Percentiles rank a stretch among this genome's conserved stretches.
These are phyloP conservation scores for Phaeoacremonium minimum DNA, from an alignment of 2,329 filamentous ascomycete species.

Conservation along the genomic window DNA sequence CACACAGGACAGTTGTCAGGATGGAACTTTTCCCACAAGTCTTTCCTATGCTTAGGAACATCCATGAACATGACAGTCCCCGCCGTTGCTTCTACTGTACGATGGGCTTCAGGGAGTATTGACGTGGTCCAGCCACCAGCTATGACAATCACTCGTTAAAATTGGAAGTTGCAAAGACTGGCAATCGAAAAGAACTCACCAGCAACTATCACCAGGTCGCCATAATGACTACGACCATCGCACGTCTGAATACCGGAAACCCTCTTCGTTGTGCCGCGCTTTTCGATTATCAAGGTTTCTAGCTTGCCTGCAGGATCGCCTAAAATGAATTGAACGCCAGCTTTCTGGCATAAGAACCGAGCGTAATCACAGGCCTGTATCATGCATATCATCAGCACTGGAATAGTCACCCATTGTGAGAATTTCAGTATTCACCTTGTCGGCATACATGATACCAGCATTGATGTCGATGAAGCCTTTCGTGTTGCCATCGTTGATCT, in stretches of 20 bases:
- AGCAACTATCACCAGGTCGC: conserved; percentile 2
- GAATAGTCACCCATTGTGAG: conserved; percentile 1
- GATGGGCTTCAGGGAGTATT: neutral
- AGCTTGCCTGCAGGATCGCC: neutral
- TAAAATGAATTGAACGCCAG: conserved; percentile 1
- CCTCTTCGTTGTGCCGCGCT: neutral
- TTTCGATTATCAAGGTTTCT: too few relatives aligned
- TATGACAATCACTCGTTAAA: too few relatives aligned
- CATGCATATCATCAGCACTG: conserved; percentile 1
- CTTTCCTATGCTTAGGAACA: conserved; percentile 2
- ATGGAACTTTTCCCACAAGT: conserved; percentile 6
- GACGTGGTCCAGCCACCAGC: conserved; percentile 2
- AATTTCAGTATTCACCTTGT: neutral
- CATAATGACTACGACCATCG: neutral
- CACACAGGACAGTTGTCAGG: conserved; percentile 3
- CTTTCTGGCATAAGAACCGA: neutral
- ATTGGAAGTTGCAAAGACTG: too few relatives aligned
- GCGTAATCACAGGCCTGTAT: conserved; percentile 2
- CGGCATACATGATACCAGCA: neutral
- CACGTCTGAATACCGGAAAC: neutral
- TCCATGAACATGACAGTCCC: conserved; percentile 1
- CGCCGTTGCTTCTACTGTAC: conserved; percentile 1
- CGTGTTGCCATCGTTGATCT: neutral
- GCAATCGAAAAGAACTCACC: too few relatives aligned
- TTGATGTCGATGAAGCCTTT: conserved; percentile 1